A percentile compares a stretch with the other conserved stretches of the same genome.
Evolutionary conservation across 129 eudicot species (phyloP).

Genomic region (carrot (Daucus carota)): DNA sequence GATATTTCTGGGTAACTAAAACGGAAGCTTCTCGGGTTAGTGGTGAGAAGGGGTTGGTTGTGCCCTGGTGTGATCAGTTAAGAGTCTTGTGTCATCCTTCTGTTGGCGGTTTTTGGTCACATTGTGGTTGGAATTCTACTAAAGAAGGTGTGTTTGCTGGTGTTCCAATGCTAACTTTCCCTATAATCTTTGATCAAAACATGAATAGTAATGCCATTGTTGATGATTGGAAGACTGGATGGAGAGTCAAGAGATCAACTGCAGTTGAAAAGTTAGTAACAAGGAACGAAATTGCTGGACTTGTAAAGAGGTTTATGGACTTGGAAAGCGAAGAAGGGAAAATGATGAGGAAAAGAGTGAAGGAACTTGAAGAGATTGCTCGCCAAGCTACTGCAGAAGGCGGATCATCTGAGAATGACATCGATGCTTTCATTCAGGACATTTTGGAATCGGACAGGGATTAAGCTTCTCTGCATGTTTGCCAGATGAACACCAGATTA

Average conservation of each 20-base stretch:
- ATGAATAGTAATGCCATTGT: conserved; percentile 42
- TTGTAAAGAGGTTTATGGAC: conserved; percentile 48
- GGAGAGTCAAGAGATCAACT: conserved; percentile 28
- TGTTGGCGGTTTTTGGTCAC: conserved; percentile 73
- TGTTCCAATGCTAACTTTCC: conserved; percentile 51
- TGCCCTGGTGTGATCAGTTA: conserved; percentile 74
- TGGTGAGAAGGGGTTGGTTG: conserved; percentile 15
- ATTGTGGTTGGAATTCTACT: conserved; percentile 84
- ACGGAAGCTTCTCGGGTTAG: conserved; percentile 18
- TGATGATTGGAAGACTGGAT: conserved; percentile 66
- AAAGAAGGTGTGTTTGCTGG: conserved; percentile 51
- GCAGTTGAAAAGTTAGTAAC: conserved; percentile 27
- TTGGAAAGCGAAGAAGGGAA: conserved; percentile 40
- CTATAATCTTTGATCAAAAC: conserved; percentile 14
- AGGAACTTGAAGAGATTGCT: conserved; percentile 32
- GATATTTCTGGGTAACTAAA: conserved; percentile 59
- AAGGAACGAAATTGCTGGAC: conserved; percentile 32
- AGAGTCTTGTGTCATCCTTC: conserved; percentile 52
- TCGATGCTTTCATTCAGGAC: conserved; percentile 38
- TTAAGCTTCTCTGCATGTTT: not conserved
- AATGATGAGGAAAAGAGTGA: conserved; percentile 33
- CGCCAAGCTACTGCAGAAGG: conserved; percentile 26
- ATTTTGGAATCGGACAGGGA: not conserved
- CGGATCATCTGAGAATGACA: conserved; percentile 41
- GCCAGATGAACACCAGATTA: not conserved